phyloP scores from a whole-genome alignment of 2,329 filamentous ascomycete genomes.

The Escovopsis sp. region DNA sequence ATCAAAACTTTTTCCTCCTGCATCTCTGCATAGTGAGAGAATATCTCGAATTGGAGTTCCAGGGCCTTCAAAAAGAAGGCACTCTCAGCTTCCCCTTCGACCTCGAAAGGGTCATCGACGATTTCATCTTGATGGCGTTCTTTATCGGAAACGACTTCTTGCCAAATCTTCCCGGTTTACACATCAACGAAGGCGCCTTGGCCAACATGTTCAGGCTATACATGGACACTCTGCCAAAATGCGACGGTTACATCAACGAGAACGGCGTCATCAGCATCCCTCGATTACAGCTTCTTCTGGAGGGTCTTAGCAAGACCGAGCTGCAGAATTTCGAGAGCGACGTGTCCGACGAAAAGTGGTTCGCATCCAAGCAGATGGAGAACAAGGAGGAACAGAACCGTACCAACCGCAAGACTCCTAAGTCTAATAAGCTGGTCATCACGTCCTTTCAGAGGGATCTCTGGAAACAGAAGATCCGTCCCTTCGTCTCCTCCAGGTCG shows the following conservation, averaged over 20 bases:
- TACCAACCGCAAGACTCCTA: constrained; percentile 31
- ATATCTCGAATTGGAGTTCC: constrained; percentile 93
- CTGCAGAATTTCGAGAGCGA: constrained; percentile 87
- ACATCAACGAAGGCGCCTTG: constrained; percentile 96
- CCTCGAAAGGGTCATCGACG: constrained; percentile 92
- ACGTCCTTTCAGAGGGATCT: constrained; percentile 68
- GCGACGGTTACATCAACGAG: constrained; percentile 93
- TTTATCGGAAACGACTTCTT: constrained; percentile 99
- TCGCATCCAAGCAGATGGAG: constrained; percentile 68
- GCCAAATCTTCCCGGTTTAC: constrained; percentile 85
- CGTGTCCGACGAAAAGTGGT: constrained; percentile 78
- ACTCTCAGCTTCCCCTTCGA: constrained; percentile 68
- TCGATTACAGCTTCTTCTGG: constrained; percentile 61
- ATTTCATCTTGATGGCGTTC: constrained; percentile 99
- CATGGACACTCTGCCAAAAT: constrained; percentile 74
- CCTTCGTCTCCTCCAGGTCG: constrained; percentile 60
- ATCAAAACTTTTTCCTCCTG: constrained; percentile 96
- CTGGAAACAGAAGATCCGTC: constrained; percentile 67
- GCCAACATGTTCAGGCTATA: constrained; percentile 97
- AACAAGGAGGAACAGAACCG: constrained; percentile 50
- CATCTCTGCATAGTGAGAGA: constrained; percentile 96
- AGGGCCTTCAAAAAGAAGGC: constrained; percentile 67
- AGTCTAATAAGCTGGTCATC: constrained; percentile 50
- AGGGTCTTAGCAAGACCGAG: constrained; percentile 78
- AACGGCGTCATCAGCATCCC: constrained; percentile 80